phyloP scores from a whole-genome alignment of 768 basidiomycete genomes.

The Amanita muscaria region DNA sequence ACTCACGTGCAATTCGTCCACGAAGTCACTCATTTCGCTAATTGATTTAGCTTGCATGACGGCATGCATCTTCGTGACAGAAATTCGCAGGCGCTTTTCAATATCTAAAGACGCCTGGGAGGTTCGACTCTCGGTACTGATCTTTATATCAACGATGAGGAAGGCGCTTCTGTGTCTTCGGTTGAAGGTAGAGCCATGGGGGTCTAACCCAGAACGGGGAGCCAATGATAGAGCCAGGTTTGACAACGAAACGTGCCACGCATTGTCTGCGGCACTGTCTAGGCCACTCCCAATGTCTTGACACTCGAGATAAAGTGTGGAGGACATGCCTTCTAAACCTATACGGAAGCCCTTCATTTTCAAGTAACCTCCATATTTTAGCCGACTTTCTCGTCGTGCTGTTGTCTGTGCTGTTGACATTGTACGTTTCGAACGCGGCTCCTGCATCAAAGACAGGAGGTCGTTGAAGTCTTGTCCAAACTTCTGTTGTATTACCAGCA shows the following conservation, averaged over 20 bases:
- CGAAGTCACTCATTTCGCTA: slow-evolving; percentile 80
- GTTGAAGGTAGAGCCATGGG: slow-evolving; percentile 36
- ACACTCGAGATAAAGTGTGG: slow-evolving; percentile 69
- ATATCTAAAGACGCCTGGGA: slow-evolving; percentile 18
- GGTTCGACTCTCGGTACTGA: slow-evolving; percentile 20
- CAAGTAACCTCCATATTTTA: slow-evolving; percentile 41
- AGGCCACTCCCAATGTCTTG: slow-evolving; percentile 61
- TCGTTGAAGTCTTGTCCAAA: slow-evolving; percentile 88
- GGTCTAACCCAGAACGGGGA: slow-evolving; percentile 35
- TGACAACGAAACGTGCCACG: slow-evolving; percentile 64
- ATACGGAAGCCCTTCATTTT: slow-evolving; percentile 77
- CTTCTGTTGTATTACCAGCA: slow-evolving; percentile 79
- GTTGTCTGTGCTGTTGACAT: slow-evolving; percentile 15
- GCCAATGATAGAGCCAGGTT: slow-evolving; percentile 82
- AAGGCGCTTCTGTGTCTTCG: slow-evolving; percentile 70
- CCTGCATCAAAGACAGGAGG: slow-evolving; percentile 54
- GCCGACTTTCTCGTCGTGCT: slow-evolving; percentile 8
- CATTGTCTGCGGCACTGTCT: slow-evolving; percentile 33
- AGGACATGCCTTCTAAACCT: slow-evolving; percentile 66
- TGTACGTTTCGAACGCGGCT: slow-evolving; percentile 35
- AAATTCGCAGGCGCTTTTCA: slow-evolving; percentile 34
- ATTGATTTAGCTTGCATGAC: slow-evolving; percentile 94
- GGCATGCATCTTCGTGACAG: slow-evolving; percentile 74
- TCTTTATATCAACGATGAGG: slow-evolving; percentile 68
- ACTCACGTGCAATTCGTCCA: slow-evolving; percentile 73